Percentiles rank a stretch among this genome's conserved stretches.
These are phyloP conservation scores for Pleurotus tuber-regium DNA, from an alignment of 768 basidiomycete genomes.

Conservation along the genomic window DNA sequence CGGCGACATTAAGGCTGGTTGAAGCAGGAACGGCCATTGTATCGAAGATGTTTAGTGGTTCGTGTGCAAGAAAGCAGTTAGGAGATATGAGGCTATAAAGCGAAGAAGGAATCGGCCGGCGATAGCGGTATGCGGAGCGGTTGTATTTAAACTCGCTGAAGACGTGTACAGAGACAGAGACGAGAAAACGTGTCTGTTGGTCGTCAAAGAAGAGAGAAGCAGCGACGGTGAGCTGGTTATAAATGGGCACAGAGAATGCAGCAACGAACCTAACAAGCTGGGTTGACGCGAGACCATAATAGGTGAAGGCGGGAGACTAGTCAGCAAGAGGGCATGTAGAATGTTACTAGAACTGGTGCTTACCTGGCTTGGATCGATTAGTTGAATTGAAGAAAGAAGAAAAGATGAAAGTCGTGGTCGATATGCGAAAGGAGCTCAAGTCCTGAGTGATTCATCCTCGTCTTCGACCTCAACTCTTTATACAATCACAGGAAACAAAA, in stretches of 20 bases:
- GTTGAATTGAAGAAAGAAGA: constrained; percentile 1
- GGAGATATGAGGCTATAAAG: constrained; percentile 14
- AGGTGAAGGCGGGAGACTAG: too few species aligned
- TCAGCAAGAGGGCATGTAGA: not conserved
- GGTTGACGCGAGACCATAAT: too few species aligned
- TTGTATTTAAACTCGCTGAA: constrained; percentile 10
- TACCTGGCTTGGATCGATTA: not conserved
- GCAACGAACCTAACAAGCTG: constrained; percentile 10
- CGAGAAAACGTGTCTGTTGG: constrained; percentile 12
- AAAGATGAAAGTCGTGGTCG: not conserved
- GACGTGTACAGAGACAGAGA: constrained; percentile 18
- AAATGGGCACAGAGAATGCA: constrained; percentile 1
- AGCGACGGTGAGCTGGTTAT: not conserved
- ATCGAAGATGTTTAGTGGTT: constrained; percentile 46
- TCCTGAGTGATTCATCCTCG: too few species aligned
- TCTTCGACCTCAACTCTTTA: not conserved
- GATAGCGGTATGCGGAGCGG: constrained; percentile 36
- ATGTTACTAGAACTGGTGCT: not conserved
- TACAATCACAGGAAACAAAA: not conserved
- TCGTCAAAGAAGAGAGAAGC: constrained; percentile 15
- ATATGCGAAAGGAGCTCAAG: too few species aligned
- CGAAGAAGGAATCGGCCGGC: constrained; percentile 58
- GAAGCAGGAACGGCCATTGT: constrained; percentile 67
- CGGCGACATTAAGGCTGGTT: constrained; percentile 58
- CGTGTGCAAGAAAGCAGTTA: constrained; percentile 16